Conservation (phyloP, 2,329 filamentous ascomycete species). For the Phaeoacremonium minimum region DNA sequence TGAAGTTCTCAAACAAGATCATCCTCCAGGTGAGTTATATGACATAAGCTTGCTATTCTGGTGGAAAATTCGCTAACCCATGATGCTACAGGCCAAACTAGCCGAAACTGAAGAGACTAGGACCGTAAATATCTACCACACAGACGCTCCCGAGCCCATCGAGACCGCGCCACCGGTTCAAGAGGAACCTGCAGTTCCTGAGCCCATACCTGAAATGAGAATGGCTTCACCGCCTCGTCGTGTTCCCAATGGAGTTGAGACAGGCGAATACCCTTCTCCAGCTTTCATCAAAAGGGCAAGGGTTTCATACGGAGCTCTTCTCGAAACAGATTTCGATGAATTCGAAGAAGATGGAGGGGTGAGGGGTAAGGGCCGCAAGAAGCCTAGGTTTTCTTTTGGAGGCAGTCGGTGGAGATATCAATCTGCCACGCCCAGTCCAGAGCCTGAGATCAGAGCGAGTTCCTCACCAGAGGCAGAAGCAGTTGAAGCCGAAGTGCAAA, state of each 20-base stretch:
- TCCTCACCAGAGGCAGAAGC: conserved; percentile 15
- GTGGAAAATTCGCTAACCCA: neutral
- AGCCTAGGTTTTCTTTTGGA: conserved; percentile 62
- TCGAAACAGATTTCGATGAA: conserved; percentile 60
- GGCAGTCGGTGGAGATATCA: conserved; percentile 71
- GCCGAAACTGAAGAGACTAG: conserved; percentile 42
- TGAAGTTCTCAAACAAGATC: conserved; percentile 49
- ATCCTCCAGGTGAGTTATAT: conserved; percentile 39
- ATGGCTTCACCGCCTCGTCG: neutral
- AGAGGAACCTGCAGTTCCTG: conserved; percentile 8
- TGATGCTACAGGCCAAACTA: conserved; percentile 31
- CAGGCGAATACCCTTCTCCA: conserved; percentile 66
- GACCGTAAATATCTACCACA: conserved; percentile 48
- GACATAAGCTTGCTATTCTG: too few relatives aligned
- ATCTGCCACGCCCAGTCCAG: conserved; percentile 67
- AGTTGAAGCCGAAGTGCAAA: conserved; percentile 1
- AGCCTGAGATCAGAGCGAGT: conserved; percentile 33
- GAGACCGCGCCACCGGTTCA: neutral
- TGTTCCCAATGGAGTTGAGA: neutral
- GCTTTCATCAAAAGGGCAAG: conserved; percentile 72
- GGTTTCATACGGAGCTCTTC: conserved; percentile 63
- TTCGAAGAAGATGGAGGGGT: conserved; percentile 66
- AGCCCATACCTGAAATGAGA: conserved; percentile 9
- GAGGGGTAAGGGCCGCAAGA: conserved; percentile 61
- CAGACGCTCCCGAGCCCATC: conserved; percentile 13